Conservation (phyloP, 345 rosid species). For the Eucalyptus grandis region DNA sequence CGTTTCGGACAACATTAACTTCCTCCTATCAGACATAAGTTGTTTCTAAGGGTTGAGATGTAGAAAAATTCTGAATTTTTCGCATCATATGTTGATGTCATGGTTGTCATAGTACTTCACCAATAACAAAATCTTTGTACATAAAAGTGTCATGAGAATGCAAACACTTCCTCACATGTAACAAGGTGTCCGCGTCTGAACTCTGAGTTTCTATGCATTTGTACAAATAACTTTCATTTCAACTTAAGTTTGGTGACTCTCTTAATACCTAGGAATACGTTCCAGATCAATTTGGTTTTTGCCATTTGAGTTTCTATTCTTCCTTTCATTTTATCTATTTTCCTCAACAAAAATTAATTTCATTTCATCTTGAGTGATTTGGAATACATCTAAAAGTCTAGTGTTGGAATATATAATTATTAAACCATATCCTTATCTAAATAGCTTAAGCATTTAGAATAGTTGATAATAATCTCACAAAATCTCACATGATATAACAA, state of each 20-base stretch:
- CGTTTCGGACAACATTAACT: too few species aligned
- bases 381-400: not conserved
- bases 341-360: not conserved
- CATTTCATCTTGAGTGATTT: not conserved
- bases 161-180: not conserved
- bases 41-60: not conserved
- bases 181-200: not conserved
- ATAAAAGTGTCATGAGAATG: not conserved
- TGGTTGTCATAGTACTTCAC: not conserved
- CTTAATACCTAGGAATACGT: not conserved
- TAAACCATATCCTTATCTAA: not conserved
- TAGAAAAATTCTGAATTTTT: not conserved
- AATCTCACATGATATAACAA: too few species aligned
- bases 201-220: not conserved
- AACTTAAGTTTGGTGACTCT: not conserved
- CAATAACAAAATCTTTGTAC: not conserved
- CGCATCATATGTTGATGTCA: not conserved
- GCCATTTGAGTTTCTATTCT: not conserved
- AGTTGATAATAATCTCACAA: fast-evolving
- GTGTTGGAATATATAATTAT: not conserved
- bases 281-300: not conserved
- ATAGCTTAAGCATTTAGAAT: too few species aligned
- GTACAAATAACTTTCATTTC: not conserved
- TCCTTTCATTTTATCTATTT: not conserved
- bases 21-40: not conserved